Evolutionary conservation across 306 rosid genomes (phyloP), one percentile per base, ranked within the genome.

Genomic region (Alnus glutinosa): DNA sequence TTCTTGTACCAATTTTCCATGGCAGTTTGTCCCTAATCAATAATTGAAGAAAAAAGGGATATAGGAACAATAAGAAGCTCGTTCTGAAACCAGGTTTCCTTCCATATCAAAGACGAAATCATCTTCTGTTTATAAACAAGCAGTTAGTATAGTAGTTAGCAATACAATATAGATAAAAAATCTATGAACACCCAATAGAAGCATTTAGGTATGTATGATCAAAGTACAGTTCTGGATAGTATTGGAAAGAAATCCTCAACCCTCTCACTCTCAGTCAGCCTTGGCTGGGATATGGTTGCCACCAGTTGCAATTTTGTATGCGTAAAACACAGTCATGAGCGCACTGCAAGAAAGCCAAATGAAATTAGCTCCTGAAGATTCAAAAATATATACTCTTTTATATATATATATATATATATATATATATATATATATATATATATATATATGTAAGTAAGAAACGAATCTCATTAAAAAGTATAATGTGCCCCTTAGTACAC

Each of bases 281-380:
- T 93, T 93, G 30, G 85, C 81, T 32, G 93, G 89, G 78, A 93
- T 75, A 77, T 90, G 95, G 86, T 93, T 93, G 81, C 98, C 98
- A 13, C 98, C 98, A 1, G 88, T 92, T 75, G 87, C 92, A 50
- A 90, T 73, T 91, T 94, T 94, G 96, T 62, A 89, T 81, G 90
- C 83, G 85, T 90, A 94, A 84, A 94, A 94, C 16, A 51, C 71
- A 28, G 94, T 90, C 97, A 94, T 92, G 71, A 94, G 74, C 77
- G 86, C 91, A 66, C 96, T 94, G 91, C 91, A 88, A 28, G 55
- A 72, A 67, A 80, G 34, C 4, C 64, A 49, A 79, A 50, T 69
- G 34, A 12, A 67, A 57, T 71, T 75, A 82, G 76, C 76, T 57
- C 75, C 61, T n/a, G 55, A 52, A 62, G 46, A 54, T 12, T 61